phyloP scores from a whole-genome alignment of 768 basidiomycete species.

The Melanogaster broomeanus region DNA sequence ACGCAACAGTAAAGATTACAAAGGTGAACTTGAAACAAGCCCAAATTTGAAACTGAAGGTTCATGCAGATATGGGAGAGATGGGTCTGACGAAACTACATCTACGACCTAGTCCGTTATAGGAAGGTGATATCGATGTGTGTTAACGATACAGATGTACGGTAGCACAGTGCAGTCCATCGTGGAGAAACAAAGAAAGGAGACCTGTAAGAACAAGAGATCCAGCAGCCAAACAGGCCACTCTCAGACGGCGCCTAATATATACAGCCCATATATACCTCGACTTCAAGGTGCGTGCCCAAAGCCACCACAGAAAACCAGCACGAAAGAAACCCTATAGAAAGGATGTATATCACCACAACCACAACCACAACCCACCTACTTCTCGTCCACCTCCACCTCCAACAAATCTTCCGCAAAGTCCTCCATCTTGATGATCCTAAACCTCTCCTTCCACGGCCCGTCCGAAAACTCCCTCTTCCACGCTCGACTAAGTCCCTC shows the following conservation, averaged over 20 bases:
- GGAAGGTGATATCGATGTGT: too few relatives aligned
- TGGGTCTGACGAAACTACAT: too few relatives aligned
- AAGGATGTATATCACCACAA: too few relatives aligned
- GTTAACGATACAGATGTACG: neutral
- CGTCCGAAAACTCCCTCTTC: constrained; percentile 70
- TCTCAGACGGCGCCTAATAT: too few relatives aligned
- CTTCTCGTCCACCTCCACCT: constrained; percentile 32
- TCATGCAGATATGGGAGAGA: too few relatives aligned
- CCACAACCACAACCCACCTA: constrained; percentile 6
- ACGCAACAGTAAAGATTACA: too few relatives aligned
- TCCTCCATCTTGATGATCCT: constrained; percentile 66
- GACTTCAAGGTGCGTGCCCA: too few relatives aligned
- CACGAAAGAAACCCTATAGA: neutral
- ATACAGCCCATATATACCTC: too few relatives aligned
- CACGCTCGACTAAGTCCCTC: constrained; percentile 78
- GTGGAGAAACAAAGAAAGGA: neutral
- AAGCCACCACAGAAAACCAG: neutral
- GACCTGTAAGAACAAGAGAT: neutral
- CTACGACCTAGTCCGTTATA: too few relatives aligned
- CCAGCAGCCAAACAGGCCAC: neutral
- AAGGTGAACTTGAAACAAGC: too few relatives aligned
- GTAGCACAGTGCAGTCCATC: neutral
- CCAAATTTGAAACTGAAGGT: too few relatives aligned
- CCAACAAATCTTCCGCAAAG: constrained; percentile 61
- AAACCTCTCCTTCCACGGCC: constrained; percentile 44